Conservation (phyloP, 805 yeast species). For the Jamesozyma lodderae region DNA sequence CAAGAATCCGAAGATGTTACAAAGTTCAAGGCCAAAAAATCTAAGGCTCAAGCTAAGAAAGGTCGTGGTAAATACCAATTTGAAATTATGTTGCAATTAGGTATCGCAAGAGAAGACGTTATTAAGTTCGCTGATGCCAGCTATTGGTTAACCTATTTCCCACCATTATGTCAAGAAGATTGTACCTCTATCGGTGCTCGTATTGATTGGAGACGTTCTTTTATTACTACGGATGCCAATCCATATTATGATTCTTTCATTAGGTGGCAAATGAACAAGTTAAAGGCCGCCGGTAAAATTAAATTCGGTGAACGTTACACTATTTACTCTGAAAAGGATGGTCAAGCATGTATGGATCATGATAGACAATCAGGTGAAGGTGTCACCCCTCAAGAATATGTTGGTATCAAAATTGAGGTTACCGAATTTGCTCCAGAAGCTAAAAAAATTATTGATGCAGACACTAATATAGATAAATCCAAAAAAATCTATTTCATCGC, state of each 20-base stretch:
- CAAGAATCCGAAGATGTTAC: conserved; percentile 66
- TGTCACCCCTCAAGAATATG: conserved; percentile 92
- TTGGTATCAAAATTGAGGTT: conserved; percentile 81
- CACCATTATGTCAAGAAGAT: conserved; percentile 76
- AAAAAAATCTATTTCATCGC: conserved; percentile 81
- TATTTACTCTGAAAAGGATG: conserved; percentile 93
- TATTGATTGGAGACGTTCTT: conserved; percentile 96
- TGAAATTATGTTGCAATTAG: conserved; percentile 93
- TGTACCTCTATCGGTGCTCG: conserved; percentile 81
- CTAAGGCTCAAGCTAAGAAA: conserved; percentile 88
- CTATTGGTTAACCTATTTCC: conserved; percentile 87
- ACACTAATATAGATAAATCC: conserved; percentile 31
- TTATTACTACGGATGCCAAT: conserved; percentile 90
- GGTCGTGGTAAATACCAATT: conserved; percentile 92
- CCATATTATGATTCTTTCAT: conserved; percentile 92
- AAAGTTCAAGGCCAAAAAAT: conserved; percentile 84
- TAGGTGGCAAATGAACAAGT: conserved; percentile 90
- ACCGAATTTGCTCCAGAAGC: conserved; percentile 44
- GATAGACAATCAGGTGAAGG: conserved; percentile 97
- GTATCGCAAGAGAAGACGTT: conserved; percentile 76
- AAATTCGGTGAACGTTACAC: conserved; percentile 98
- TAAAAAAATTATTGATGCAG: conserved; percentile 28
- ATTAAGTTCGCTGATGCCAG: conserved; percentile 83
- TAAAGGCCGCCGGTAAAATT: conserved; percentile 79
- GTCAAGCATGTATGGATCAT: conserved; percentile 99